phyloP scores from a whole-genome alignment of 1,284 basidiomycete species.

The Ustilago hordei region DNA sequence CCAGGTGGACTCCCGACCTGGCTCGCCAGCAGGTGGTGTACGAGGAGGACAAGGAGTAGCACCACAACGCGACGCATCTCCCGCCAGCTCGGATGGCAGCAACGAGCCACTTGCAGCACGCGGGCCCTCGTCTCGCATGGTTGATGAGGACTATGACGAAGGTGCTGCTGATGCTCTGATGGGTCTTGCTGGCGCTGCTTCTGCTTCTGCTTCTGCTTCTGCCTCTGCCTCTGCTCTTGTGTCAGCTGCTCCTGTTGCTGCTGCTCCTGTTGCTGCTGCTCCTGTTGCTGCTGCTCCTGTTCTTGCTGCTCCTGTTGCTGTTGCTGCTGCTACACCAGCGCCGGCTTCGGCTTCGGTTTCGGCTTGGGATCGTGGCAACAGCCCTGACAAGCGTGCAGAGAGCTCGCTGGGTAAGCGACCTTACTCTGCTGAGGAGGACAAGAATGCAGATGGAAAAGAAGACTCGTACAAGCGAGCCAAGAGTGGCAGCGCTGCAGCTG shows the following conservation, averaged over 20 bases:
- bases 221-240: constrained; percentile 41
- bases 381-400: constrained; percentile 40
- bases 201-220: constrained; percentile 17
- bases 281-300: constrained; percentile 15
- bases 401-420: constrained; percentile 56
- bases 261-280: neutral
- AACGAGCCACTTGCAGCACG: constrained; percentile 54
- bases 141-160: constrained; percentile 68
- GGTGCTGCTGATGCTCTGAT: constrained; percentile 67
- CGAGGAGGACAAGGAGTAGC: constrained; percentile 19
- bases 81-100: constrained; percentile 57
- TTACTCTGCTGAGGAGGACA: constrained; percentile 33
- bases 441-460: constrained; percentile 18
- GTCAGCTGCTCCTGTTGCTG: constrained; percentile 10
- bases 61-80: constrained; percentile 36
- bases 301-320: constrained; percentile 11
- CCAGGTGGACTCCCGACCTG: constrained; percentile 26
- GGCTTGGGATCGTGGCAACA: constrained; percentile 22
- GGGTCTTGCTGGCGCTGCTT: constrained; percentile 67
- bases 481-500: constrained; percentile 23
- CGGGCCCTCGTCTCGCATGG: constrained; percentile 46
- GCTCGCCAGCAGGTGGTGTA: constrained; percentile 23
- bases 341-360: constrained; percentile 1
- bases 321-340: neutral
- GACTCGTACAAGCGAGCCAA: constrained; percentile 48